Conservation (phyloP, 1,139 yeast genomes). For the Nadsonia commutata region DNA sequence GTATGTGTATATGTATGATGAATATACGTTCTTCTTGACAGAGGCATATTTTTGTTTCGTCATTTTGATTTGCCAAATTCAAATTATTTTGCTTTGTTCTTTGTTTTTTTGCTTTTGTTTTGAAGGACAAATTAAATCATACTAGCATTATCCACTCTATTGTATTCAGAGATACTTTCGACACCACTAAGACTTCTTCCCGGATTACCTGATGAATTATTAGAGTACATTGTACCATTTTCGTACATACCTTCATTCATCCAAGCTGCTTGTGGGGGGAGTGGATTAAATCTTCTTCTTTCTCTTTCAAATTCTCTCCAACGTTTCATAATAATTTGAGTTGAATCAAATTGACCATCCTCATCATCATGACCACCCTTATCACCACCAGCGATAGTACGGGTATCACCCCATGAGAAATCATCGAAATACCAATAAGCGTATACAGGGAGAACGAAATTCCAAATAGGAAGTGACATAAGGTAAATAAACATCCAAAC, state of each 20-base stretch:
- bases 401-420: slow-evolving; percentile 96
- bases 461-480: slow-evolving; percentile 85
- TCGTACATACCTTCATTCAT: slow-evolving; percentile 3
- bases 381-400: slow-evolving; percentile 63
- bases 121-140: neutral
- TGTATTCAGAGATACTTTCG: neutral
- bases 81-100: too few species aligned
- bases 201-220: neutral
- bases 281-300: slow-evolving; percentile 10
- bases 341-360: slow-evolving; percentile 79
- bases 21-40: too few species aligned
- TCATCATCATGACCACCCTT: slow-evolving; percentile 50
- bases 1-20: too few species aligned
- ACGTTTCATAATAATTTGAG: slow-evolving; percentile 74
- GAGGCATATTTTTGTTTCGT: too few species aligned
- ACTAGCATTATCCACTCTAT: neutral
- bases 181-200: neutral
- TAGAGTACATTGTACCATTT: neutral
- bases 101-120: too few species aligned
- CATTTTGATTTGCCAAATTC: too few species aligned
- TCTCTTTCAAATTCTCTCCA: slow-evolving; percentile 92
- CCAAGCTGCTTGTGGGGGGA: slow-evolving; percentile 9
- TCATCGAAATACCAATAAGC: slow-evolving; percentile 97
- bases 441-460: slow-evolving; percentile 75
- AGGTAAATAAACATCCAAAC: slow-evolving; percentile 74